A percentile compares a stretch with the other conserved stretches of the same genome.
These are phyloP conservation scores for Apostasia ramifera DNA, from an alignment of 106 monocot species.

Conservation along the genomic window DNA sequence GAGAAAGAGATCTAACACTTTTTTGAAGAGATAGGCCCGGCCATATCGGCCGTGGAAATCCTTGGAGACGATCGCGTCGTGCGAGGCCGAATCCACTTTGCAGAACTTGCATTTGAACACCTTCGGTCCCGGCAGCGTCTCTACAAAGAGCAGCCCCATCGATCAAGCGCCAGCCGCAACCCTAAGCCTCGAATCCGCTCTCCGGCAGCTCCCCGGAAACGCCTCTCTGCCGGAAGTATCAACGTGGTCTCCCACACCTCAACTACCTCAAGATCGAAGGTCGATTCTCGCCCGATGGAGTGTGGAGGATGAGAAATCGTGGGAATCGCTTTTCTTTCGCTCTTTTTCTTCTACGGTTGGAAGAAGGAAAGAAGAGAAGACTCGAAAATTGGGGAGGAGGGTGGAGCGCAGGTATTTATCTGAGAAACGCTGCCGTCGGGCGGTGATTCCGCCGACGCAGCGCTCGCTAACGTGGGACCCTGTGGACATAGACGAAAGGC, in stretches of 20 bases:
- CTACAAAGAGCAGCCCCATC: conserved; percentile 66
- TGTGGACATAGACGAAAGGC: no score
- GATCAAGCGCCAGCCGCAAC: not conserved
- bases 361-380: not conserved
- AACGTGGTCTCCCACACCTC: not conserved
- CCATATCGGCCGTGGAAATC: conserved; percentile 58
- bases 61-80: conserved; percentile 63
- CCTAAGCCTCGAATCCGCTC: conserved; percentile 9
- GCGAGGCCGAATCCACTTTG: conserved; percentile 53
- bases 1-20: conserved; percentile 29
- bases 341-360: not conserved
- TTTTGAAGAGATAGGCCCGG: conserved; percentile 59
- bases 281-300: not conserved
- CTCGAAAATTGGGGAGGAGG: not conserved
- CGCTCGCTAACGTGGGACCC: no score
- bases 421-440: no score
- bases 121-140: conserved; percentile 49
- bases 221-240: not conserved
- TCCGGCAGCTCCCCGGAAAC: not conserved
- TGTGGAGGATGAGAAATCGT: not conserved
- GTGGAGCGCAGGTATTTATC: no score
- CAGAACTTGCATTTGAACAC: conserved; percentile 64
- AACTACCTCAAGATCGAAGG: not conserved
- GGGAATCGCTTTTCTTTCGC: not conserved
- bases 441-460: no score